These are phyloP conservation scores for Colletotrichum costaricense DNA, from an alignment of 2,329 filamentous ascomycete species.

Conservation along the genomic window DNA sequence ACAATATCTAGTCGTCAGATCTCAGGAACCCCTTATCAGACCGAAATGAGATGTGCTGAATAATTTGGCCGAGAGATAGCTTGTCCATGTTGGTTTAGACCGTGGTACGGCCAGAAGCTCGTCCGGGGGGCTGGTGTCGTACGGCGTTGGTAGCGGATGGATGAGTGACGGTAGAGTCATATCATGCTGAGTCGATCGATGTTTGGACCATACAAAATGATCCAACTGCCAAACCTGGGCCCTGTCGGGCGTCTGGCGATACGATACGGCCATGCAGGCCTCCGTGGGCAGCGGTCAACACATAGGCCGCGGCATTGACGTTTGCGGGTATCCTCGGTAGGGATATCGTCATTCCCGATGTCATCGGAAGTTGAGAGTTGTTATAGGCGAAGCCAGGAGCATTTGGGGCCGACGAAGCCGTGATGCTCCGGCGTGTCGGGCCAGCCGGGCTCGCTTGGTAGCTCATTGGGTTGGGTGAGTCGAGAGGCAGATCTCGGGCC, in stretches of 20 bases:
- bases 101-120: not conserved
- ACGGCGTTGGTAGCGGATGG: not conserved
- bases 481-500: constrained; percentile 24
- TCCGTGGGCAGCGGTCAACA: constrained; percentile 9
- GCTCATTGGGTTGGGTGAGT: constrained; percentile 32
- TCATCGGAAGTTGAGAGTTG: constrained; percentile 17
- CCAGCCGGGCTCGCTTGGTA: constrained; percentile 4
- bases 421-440: constrained; percentile 35
- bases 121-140: constrained; percentile 5
- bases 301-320: constrained; percentile 21
- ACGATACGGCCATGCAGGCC: not conserved
- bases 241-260: not conserved
- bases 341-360: constrained; percentile 13
- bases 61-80: constrained; percentile 4
- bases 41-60: not conserved
- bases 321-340: constrained; percentile 30
- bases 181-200: constrained; percentile 25
- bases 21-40: not conserved
- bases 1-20: constrained; percentile 11
- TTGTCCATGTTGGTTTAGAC: not conserved
- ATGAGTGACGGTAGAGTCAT: constrained; percentile 27
- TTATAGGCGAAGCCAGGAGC: constrained; percentile 36
- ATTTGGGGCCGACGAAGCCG: constrained; percentile 35
- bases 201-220: constrained; percentile 17
- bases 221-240: constrained; percentile 14